Evolutionary conservation across 208 protist genomes (phyloP).

Genomic region (Leishmania mexicana): DNA sequence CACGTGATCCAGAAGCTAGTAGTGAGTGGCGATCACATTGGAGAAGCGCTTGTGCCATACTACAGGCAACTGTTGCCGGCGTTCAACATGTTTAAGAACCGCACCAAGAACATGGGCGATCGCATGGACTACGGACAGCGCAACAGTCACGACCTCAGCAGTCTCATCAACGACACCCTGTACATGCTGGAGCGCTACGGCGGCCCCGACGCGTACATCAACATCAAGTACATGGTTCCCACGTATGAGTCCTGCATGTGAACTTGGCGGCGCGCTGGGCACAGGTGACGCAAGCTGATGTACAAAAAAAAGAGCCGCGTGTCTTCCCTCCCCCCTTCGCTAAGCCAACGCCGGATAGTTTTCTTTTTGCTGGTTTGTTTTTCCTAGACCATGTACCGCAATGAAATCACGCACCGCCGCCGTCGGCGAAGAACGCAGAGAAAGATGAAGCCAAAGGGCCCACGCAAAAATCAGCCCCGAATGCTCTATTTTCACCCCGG

Average conservation of each 20-base stretch:
- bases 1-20: slow-evolving; percentile 97
- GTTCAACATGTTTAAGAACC: slow-evolving; percentile 98
- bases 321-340: background rate
- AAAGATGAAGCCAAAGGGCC: background rate
- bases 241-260: slow-evolving; percentile 92
- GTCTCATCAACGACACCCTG: slow-evolving; percentile 98
- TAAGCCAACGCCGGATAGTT: background rate
- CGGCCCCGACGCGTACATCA: slow-evolving; percentile 94
- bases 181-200: slow-evolving; percentile 93
- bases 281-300: background rate
- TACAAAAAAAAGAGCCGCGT: background rate
- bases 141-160: slow-evolving; percentile 93
- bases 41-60: slow-evolving; percentile 98
- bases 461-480: background rate
- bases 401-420: background rate
- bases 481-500: background rate
- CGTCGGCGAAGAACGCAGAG: background rate
- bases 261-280: background rate
- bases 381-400: background rate
- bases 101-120: slow-evolving; percentile 93
- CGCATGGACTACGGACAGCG: slow-evolving; percentile 96
- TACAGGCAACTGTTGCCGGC: slow-evolving; percentile 99
- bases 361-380: slow-evolving; percentile 15
- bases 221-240: slow-evolving; percentile 97
- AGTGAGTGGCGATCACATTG: slow-evolving; percentile 93